Base-by-base conservation (phyloP, 2,329 filamentous ascomycete species). In the Cercospora zeina region DNA sequence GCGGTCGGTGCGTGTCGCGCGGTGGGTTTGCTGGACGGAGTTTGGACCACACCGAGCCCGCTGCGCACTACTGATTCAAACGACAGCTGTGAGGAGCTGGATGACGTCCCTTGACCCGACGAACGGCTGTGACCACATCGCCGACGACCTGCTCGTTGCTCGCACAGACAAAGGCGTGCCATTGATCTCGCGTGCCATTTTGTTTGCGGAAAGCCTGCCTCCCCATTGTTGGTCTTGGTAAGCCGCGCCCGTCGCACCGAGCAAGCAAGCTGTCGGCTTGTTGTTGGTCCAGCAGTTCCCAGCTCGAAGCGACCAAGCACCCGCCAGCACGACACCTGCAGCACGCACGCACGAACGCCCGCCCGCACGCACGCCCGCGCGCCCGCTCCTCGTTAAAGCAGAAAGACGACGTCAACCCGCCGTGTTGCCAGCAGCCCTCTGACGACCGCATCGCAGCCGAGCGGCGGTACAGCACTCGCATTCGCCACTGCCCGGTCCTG, bases 401-500 rank as follows among this genome's bases (percentile, higher is more conserved):
- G n/a, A n/a, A n/a, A 27, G 47, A 51, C 47, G 24, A 21, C 30
- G 39, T 24, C 39, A 13, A 45, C 39, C 13, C 10, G n/a, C 16
- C 3, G 39, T 45, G 39, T 24, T 19, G 24, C 24, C 30, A 33
- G 24, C 11, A 21, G 47, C 56, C 36, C 19, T 42, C 57, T 27
- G 42, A 53, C 24, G 24, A 45, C 47, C 57, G 50, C 14, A 21
- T 24, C 31, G 14, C 39, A 30, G 31, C 47, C 57, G 47, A 36
- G 31, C 47, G 53, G 34, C 58, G 33, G 50, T 49, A 31, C 58
- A 19, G 50, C 50, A 31, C 30, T 45, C 9, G 36, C 58, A 42
- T 24, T 42, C 50, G 47, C 56, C 56, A 50, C 30, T 50, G 19
- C 30, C 49, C 36, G 45, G 42, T 56, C 58, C 49, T 60, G 42